Percentiles rank a stretch among this genome's conserved stretches.
phyloP scores from a whole-genome alignment of 352 stramenopile species.

The Phytophthora crassamura region DNA sequence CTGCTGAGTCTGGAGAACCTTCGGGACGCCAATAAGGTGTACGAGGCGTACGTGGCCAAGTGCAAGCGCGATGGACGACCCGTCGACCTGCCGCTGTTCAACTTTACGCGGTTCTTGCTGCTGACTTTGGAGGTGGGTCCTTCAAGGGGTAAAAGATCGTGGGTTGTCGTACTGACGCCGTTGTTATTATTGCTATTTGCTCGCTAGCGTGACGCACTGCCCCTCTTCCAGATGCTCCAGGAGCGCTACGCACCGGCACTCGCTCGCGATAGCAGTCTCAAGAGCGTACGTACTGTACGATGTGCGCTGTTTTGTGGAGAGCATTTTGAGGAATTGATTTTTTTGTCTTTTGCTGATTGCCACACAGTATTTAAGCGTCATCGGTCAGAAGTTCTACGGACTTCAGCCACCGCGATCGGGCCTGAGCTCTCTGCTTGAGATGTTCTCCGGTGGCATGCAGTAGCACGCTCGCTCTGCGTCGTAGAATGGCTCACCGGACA shows the following conservation, averaged over 20 bases:
- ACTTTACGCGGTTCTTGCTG: slow-evolving; percentile 86
- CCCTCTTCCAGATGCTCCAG: slow-evolving; percentile 89
- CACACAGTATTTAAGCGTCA: slow-evolving; percentile 81
- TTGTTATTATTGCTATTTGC: background rate
- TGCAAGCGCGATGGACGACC: slow-evolving; percentile 46
- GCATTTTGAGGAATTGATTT: slow-evolving; percentile 1
- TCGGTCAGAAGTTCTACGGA: slow-evolving; percentile 88
- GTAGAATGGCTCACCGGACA: slow-evolving; percentile 15
- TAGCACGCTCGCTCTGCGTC: slow-evolving; percentile 12
- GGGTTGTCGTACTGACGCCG: background rate
- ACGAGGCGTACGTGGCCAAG: slow-evolving; percentile 69
- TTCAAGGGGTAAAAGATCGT: no score
- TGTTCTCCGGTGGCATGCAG: slow-evolving; percentile 86
- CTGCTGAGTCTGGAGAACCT: slow-evolving; percentile 86
- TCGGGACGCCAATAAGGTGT: slow-evolving; percentile 85
- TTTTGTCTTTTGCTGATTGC: slow-evolving; percentile 16
- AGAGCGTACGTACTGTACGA: slow-evolving; percentile 71
- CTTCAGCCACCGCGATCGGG: slow-evolving; percentile 80
- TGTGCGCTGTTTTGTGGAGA: no score
- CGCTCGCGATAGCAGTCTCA: slow-evolving; percentile 74
- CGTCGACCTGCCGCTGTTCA: slow-evolving; percentile 79
- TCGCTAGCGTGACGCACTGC: slow-evolving; percentile 76
- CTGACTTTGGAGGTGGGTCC: slow-evolving; percentile 78
- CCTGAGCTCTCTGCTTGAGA: slow-evolving; percentile 84
- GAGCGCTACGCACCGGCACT: slow-evolving; percentile 82